phyloP scores from a whole-genome alignment of 108 stramenopile genomes.

The Nitzschia palea region DNA sequence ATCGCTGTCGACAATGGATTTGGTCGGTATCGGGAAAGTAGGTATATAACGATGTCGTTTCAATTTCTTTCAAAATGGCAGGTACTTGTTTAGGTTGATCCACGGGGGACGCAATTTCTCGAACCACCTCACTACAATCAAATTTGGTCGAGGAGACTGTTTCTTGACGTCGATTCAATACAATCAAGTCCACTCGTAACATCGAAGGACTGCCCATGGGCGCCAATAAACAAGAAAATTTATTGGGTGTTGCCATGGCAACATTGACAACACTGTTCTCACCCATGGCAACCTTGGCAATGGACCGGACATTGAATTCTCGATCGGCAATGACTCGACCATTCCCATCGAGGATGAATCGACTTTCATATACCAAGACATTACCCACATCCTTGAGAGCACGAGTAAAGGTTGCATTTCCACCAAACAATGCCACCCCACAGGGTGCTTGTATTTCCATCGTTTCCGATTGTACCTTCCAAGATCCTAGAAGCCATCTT shows the following conservation, averaged over 20 bases:
- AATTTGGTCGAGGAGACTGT: constrained; percentile 34
- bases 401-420: constrained; percentile 51
- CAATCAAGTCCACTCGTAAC: constrained; percentile 65
- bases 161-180: constrained; percentile 66
- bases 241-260: constrained; percentile 67
- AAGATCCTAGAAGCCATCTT: constrained; percentile 54
- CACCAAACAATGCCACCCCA: constrained; percentile 76
- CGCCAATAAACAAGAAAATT: constrained; percentile 72
- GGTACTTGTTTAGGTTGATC: constrained; percentile 13
- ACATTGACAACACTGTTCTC: constrained; percentile 73
- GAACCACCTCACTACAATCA: constrained; percentile 77
- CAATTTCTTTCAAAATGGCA: constrained; percentile 73
- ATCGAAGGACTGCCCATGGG: constrained; percentile 47
- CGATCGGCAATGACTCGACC: constrained; percentile 68
- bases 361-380: constrained; percentile 53
- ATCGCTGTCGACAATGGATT: constrained; percentile 69
- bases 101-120: constrained; percentile 68
- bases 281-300: constrained; percentile 84
- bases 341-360: constrained; percentile 43
- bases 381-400: constrained; percentile 56
- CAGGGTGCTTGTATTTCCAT: constrained; percentile 69
- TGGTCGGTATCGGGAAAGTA: constrained; percentile 27
- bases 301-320: constrained; percentile 74
- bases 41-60: constrained; percentile 76
- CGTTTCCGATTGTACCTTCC: constrained; percentile 55